phyloP scores from a whole-genome alignment of 2,329 filamentous ascomycete genomes.

The Hysterium pulicare region DNA sequence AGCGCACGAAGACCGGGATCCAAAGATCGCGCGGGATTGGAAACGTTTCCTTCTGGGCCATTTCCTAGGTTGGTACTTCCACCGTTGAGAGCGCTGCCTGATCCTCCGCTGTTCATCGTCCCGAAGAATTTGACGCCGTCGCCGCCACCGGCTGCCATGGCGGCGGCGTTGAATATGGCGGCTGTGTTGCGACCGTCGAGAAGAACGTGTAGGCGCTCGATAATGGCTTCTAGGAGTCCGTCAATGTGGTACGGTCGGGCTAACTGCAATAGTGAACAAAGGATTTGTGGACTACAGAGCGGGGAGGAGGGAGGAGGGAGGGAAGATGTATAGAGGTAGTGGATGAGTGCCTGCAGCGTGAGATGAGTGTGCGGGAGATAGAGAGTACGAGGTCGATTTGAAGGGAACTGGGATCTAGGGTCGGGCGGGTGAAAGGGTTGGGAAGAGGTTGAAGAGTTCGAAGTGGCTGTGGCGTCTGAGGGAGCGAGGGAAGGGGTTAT shows the following conservation, averaged over 20 bases:
- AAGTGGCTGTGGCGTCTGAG: slow-evolving; percentile 24
- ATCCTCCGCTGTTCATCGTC: slow-evolving; percentile 33
- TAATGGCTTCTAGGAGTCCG: slow-evolving; percentile 85
- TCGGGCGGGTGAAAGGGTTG: slow-evolving; percentile 52
- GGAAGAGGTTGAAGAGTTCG: slow-evolving; percentile 36
- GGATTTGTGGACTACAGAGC: slow-evolving; percentile 88
- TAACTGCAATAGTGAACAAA: slow-evolving; percentile 91
- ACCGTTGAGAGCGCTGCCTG: slow-evolving; percentile 5
- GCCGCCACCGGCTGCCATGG: slow-evolving; percentile 94
- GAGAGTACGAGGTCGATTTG: slow-evolving; percentile 75
- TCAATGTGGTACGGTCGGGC: slow-evolving; percentile 91
- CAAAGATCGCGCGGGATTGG: slow-evolving; percentile 18
- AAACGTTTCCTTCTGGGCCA: slow-evolving; percentile 29
- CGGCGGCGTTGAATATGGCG: slow-evolving; percentile 95
- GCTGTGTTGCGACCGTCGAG: slow-evolving; percentile 93
- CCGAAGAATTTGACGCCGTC: slow-evolving; percentile 67
- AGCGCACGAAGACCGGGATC: slow-evolving; percentile 38
- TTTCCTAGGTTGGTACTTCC: slow-evolving; percentile 3
- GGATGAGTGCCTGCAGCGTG: slow-evolving; percentile 83
- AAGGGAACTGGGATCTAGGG: slow-evolving; percentile 51
- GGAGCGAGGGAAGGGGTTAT: background rate
- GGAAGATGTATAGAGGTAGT: slow-evolving; percentile 90
- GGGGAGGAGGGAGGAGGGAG: slow-evolving; percentile 72
- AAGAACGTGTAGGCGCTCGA: slow-evolving; percentile 83
- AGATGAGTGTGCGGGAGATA: slow-evolving; percentile 91